Base-by-base conservation (phyloP, 208 protist genomes). In the Willaertia magna region DNA sequence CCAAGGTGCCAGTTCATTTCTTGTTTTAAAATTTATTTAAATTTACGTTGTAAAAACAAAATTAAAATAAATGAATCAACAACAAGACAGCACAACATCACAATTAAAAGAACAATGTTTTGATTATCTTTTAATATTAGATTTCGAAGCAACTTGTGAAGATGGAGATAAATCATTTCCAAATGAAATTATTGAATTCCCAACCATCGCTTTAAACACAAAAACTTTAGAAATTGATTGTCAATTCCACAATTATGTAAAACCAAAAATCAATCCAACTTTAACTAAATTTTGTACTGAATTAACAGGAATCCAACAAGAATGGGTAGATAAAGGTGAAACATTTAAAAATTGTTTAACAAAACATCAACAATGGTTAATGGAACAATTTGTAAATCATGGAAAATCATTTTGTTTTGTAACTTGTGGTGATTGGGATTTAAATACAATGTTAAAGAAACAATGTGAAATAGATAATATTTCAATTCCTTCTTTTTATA, bases 121-220 rank as follows among this genome's bases (percentile, higher is more conserved):
- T 61, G 92, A 97, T 90, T 94, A 98, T 92, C 90, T 97, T 90
- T 92, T 95, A 55, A 92, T 97, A 16, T 91, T 97, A 16, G 94
- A 97, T 86, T 94, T 97, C 16, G 94, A 97, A 90, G 93, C 93
- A 14, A 96, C 94, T 30, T 97, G 94, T 84, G 93, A 96, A 84
- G 74, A 88, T n/a, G 76, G 92, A 85, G 91, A 89, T 78, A 88
- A 90, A 40, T 43, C 90, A 82, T 94, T 93, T 82, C 92, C 91
- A 52, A 93, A 98, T 85, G 97, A 98, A 89, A 98, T 98, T 86
- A 98, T 98, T 85, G 96, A 98, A 89, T 97, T 97, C 74, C 95
- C 97, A 14, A 93, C 96, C 2, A 93, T 98, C 3, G 90, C 95
- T 49, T 44, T 98, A 1, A 92, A 96, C 88, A 92, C 92, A 14